A percentile compares a stretch with the other conserved stretches of the same genome.
Conservation (phyloP, 1,139 yeast species). For the Geotrichum candidum region DNA sequence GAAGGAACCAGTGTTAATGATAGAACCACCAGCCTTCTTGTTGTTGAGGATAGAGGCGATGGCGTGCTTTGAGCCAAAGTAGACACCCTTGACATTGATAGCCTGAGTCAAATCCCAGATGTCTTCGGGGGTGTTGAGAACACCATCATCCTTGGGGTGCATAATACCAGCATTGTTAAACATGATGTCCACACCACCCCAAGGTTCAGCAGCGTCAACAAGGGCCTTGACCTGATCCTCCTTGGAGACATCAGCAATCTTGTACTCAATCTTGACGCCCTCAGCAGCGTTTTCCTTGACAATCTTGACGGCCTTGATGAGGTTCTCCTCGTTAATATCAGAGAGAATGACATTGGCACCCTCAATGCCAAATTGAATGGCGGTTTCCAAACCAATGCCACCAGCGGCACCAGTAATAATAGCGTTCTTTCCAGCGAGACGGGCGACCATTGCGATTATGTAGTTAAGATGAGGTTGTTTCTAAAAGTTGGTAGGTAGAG, state of each 20-base stretch:
- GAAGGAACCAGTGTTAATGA: conserved; percentile 58
- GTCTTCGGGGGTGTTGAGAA: conserved; percentile 37
- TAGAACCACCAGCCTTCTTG: conserved; percentile 47
- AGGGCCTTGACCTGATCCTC: conserved; percentile 35
- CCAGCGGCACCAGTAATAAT: conserved; percentile 62
- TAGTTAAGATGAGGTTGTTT: not conserved
- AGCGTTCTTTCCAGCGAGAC: conserved; percentile 55
- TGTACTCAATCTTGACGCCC: conserved; percentile 27
- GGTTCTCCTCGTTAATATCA: conserved; percentile 43
- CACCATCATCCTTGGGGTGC: conserved; percentile 57
- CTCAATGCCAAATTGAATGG: conserved; percentile 36
- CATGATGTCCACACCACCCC: conserved; percentile 57
- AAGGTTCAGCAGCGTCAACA: conserved; percentile 36
- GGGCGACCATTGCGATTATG: conserved; percentile 23
- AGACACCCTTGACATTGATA: conserved; percentile 53
- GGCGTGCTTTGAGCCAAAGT: conserved; percentile 52
- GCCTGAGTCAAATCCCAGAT: conserved; percentile 48
- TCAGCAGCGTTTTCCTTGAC: conserved; percentile 26
- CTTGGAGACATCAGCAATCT: conserved; percentile 34
- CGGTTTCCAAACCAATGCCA: conserved; percentile 38
- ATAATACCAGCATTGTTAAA: conserved; percentile 74
- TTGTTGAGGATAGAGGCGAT: conserved; percentile 45
- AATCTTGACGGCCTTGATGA: conserved; percentile 30
- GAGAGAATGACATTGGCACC: conserved; percentile 54
- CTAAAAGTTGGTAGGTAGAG: not conserved